Base-by-base conservation (phyloP, 805 yeast genomes). In the Yamadazyma kitorensis region DNA sequence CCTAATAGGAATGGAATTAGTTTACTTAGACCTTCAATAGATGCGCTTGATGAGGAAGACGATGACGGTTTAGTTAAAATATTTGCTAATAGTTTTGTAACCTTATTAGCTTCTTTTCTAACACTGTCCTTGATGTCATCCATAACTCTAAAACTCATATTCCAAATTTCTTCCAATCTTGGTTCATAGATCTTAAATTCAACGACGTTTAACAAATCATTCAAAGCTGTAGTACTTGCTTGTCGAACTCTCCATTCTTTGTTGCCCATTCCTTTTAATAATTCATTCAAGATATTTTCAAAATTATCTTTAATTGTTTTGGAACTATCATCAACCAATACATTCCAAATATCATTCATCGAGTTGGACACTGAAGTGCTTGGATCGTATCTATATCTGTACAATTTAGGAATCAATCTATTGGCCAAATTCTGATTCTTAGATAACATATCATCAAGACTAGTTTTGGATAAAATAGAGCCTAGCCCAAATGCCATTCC, bases 111-210 rank as follows among this genome's bases (percentile, higher is more conserved):
- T 29, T 86, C 95, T 37, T 74, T 76, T 32, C 97, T 70, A 3
- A 93, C 96, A 59, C 94, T 84, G 23, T 86, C 96, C 56, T 93
- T 93, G 39, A 91, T 86, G 62, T 91, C 98, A 61, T 91, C 98
- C 74, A 91, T 76, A 0, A 78, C 76, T 50, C 98, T 73, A 62
- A 91, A 89, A 31, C 89, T 80, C 84, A 86, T 80, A 4, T 72
- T 68, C 97, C 97, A 91, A 20, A 91, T 76, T 4, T 77, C 78
- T 39, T 84, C 82, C 39, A 83, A 49, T 7, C 61, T 51, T 8
- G 51, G 44, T 23, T 75, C 75, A 47, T 81, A 82, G 10, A 54
- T 61, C 8, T 74, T 77, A 16, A 76, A 47, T 0, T 80, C 70
- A 17, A 73, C 68, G n/a, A 78, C 69, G 41, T 80, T 83, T 10